Conservation (phyloP, 768 basidiomycete genomes). For the Naematelia encephala region DNA sequence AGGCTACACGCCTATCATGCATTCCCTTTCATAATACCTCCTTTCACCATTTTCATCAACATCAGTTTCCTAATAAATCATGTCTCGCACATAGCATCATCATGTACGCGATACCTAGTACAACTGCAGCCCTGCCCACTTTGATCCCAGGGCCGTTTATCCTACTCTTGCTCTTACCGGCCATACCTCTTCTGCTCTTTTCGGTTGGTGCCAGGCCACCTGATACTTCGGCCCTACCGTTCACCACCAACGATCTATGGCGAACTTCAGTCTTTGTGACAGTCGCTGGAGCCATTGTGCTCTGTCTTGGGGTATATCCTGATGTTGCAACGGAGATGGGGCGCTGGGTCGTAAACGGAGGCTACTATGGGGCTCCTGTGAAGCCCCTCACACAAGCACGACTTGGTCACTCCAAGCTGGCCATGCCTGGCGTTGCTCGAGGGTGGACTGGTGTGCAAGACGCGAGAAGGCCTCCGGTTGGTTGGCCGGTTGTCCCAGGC, state of each 20-base stretch:
- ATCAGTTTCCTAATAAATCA: not conserved
- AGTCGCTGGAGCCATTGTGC: conserved; percentile 28
- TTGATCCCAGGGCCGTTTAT: conserved; percentile 36
- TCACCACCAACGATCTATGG: conserved; percentile 32
- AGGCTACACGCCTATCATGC: not conserved
- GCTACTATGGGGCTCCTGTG: not conserved
- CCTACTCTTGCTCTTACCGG: conserved; percentile 32
- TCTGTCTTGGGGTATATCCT: conserved; percentile 31
- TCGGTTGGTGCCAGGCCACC: conserved; percentile 39
- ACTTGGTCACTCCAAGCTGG: not conserved
- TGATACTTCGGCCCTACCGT: conserved; percentile 27
- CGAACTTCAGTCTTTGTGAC: conserved; percentile 32
- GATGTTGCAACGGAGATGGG: conserved; percentile 18
- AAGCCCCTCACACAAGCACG: not conserved
- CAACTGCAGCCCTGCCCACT: conserved; percentile 2
- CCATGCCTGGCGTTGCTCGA: not conserved
- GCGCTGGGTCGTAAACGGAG: conserved; percentile 14
- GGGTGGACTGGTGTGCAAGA: not conserved
- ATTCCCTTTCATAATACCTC: not conserved
- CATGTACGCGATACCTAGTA: conserved; percentile 1
- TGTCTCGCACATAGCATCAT: not conserved
- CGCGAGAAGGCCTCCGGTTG: conserved; percentile 1
- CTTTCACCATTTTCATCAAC: not conserved
- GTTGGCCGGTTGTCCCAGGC: not conserved
- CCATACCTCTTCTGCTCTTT: conserved; percentile 35